These are phyloP conservation scores for Telopea speciosissima DNA, from an alignment of 177 flowering plant genomes.

Conservation along the genomic window DNA sequence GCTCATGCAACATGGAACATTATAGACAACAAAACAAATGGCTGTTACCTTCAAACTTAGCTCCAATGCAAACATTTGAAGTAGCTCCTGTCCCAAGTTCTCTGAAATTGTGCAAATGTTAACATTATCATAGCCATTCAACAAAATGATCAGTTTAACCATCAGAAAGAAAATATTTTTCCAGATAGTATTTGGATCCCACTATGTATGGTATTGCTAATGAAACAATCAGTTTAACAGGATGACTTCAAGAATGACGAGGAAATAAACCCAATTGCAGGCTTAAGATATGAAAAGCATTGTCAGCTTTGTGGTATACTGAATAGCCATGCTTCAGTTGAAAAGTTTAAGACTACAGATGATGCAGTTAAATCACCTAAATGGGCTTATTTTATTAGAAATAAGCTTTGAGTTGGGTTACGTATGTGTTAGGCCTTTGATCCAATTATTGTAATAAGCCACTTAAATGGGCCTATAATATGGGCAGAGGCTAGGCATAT, in stretches of 20 bases:
- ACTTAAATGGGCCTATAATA: no score
- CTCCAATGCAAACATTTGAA: conserved; percentile 63
- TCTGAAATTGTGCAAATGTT: conserved; percentile 33
- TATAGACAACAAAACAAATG: not conserved
- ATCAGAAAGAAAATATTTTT: not conserved
- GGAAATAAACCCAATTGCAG: not conserved
- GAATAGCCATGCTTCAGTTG: not conserved
- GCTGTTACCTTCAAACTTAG: conserved; percentile 53
- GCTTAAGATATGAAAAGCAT: not conserved
- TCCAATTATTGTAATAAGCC: no score
- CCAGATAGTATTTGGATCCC: not conserved
- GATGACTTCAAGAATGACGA: not conserved
- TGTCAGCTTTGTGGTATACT: not conserved
- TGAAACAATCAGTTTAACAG: not conserved
- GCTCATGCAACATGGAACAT: not conserved
- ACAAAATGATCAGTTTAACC: not conserved
- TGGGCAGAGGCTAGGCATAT: no score
- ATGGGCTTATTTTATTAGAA: no score
- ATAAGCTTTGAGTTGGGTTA: no score
- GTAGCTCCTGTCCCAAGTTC: conserved; percentile 56
- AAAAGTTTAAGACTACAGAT: not conserved
- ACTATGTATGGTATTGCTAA: not conserved
- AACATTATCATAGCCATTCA: not conserved
- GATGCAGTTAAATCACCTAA: no score
- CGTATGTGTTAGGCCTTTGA: no score